These are phyloP conservation scores for Citropsis articulata DNA, from an alignment of 345 rosid genomes.

Conservation along the genomic window DNA sequence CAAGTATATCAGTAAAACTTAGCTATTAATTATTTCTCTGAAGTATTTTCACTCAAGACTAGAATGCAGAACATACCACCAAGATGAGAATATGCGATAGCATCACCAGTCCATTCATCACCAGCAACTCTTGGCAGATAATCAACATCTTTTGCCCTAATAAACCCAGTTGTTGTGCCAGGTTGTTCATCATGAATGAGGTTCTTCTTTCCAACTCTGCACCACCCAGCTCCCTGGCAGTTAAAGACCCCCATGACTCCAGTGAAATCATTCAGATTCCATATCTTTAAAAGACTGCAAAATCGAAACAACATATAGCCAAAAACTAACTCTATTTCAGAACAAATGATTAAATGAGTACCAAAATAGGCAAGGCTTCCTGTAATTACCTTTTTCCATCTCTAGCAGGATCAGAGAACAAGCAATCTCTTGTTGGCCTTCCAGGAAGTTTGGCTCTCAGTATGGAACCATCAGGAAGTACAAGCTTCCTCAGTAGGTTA, in stretches of 20 bases:
- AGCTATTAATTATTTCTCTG: neutral
- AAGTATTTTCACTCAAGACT: neutral
- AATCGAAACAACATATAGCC: neutral
- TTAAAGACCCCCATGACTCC: constrained; percentile 64
- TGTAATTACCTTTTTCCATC: constrained; percentile 54
- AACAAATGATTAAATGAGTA: neutral
- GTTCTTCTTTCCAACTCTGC: constrained; percentile 50
- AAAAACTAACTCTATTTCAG: neutral
- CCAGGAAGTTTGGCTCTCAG: constrained; percentile 70
- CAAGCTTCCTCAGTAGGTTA: constrained; percentile 54
- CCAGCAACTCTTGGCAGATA: constrained; percentile 50
- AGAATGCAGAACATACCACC: constrained; percentile 37
- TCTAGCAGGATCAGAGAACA: constrained; percentile 61
- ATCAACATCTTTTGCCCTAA: constrained; percentile 55
- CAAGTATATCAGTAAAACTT: neutral
- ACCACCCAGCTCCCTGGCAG: constrained; percentile 79
- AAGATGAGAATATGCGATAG: constrained; percentile 52
- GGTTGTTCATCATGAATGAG: constrained; percentile 62
- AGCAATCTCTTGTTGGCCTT: constrained; percentile 64
- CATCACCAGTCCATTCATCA: constrained; percentile 55
- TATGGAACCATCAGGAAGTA: constrained; percentile 66
- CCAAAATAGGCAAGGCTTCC: neutral
- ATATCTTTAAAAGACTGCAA: constrained; percentile 58
- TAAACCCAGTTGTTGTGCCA: constrained; percentile 40
- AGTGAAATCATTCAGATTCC: constrained; percentile 57